A percentile compares a stretch with the other conserved stretches of the same genome.
These are phyloP conservation scores for Calonectria honghensis DNA, from an alignment of 2,329 filamentous ascomycete species.

Conservation along the genomic window DNA sequence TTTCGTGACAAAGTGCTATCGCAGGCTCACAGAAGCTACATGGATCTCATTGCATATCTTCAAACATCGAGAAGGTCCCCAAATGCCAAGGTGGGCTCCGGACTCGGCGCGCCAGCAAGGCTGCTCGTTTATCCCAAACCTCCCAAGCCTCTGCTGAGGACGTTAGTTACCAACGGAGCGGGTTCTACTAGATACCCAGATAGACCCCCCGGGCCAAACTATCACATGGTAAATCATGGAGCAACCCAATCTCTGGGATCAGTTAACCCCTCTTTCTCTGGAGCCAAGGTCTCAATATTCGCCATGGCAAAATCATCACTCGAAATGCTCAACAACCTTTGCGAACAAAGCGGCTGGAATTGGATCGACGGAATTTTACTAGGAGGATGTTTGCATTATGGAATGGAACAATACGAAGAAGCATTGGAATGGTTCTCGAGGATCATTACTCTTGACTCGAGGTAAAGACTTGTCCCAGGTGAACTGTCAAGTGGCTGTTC, in stretches of 20 bases:
- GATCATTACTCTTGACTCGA: conserved; percentile 73
- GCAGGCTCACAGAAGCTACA: conserved; percentile 83
- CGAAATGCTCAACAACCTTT: conserved; percentile 83
- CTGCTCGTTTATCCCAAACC: conserved; percentile 74
- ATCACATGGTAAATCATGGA: conserved; percentile 40
- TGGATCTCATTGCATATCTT: conserved; percentile 80
- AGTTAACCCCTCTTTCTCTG: conserved; percentile 42
- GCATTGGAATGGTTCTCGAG: conserved; percentile 84
- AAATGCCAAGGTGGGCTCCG: conserved; percentile 61
- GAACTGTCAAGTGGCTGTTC: conserved; percentile 57
- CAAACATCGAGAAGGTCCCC: conserved; percentile 74
- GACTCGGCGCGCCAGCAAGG: conserved; percentile 65
- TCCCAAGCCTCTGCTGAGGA: conserved; percentile 59
- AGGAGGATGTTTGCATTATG: conserved; percentile 93
- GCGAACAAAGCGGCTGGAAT: conserved; percentile 86
- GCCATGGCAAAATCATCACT: conserved; percentile 79
- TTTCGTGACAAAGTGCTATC: conserved; percentile 82
- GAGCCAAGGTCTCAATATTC: conserved; percentile 62
- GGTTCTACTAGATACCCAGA: conserved; percentile 36
- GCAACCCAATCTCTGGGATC: conserved; percentile 38
- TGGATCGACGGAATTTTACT: conserved; percentile 97
- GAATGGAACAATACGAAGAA: conserved; percentile 87
- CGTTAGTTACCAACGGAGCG: conserved; percentile 37
- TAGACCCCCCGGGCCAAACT: conserved; percentile 38
- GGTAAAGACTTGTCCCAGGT: conserved; percentile 65